These are phyloP conservation scores for Neurospora tetraspora DNA, from an alignment of 495 filamentous ascomycete genomes.

Conservation along the genomic window DNA sequence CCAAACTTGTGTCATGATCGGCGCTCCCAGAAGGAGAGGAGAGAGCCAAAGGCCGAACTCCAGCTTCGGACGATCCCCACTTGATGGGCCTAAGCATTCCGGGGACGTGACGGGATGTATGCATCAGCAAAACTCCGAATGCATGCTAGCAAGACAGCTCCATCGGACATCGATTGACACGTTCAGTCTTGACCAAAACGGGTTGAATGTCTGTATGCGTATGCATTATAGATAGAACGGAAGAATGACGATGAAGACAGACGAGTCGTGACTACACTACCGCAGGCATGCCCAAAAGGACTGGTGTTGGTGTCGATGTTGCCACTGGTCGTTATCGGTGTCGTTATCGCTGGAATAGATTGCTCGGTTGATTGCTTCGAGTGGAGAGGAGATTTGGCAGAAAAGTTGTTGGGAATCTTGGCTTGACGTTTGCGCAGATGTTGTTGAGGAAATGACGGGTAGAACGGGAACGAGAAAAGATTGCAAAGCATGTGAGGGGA, in stretches of 20 bases:
- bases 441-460: background rate
- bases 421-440: background rate
- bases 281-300: background rate
- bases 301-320: background rate
- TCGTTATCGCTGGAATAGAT: background rate
- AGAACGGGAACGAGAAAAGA: background rate
- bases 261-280: background rate
- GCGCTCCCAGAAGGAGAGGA: background rate
- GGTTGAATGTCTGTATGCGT: background rate
- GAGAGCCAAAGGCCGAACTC: background rate
- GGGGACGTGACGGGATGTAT: background rate
- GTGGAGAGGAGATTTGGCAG: background rate
- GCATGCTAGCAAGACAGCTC: background rate
- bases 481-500: background rate
- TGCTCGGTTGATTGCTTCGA: background rate
- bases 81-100: background rate
- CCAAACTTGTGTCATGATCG: background rate
- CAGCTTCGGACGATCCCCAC: background rate
- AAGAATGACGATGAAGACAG: background rate
- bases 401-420: background rate
- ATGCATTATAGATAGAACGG: background rate
- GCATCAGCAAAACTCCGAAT: background rate
- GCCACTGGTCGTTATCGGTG: background rate
- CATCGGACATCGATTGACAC: background rate
- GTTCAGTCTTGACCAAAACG: background rate